Conservation (phyloP, 2,329 filamentous ascomycete genomes). For the Macrophomina pseudophaseolina region DNA sequence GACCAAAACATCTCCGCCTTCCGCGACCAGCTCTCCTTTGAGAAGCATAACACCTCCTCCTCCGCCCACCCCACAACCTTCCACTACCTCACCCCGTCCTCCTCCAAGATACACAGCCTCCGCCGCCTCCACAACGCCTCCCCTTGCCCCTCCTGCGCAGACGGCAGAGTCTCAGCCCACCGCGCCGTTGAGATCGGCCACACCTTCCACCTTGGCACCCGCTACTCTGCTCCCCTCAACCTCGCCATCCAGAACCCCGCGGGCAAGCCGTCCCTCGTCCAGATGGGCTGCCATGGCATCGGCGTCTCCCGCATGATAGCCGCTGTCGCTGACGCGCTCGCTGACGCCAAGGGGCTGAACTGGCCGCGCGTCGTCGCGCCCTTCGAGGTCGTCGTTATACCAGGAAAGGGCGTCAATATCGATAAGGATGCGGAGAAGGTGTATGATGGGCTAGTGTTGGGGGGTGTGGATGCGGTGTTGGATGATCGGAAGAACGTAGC, state of each 20-base stretch:
- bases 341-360: constrained; percentile 72
- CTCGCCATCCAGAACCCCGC: constrained; percentile 47
- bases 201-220: constrained; percentile 90
- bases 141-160: constrained; percentile 6
- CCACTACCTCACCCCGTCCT: constrained; percentile 27
- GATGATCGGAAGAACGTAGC: constrained; percentile 56
- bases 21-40: constrained; percentile 32
- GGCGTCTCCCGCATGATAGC: constrained; percentile 90
- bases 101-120: not conserved
- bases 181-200: constrained; percentile 89
- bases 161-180: constrained; percentile 40
- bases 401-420: constrained; percentile 48
- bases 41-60: constrained; percentile 28
- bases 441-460: constrained; percentile 63
- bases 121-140: not conserved
- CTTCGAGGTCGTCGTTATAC: constrained; percentile 74
- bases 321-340: constrained; percentile 77
- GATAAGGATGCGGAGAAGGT: constrained; percentile 60
- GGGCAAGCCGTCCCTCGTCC: constrained; percentile 60
- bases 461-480: constrained; percentile 37
- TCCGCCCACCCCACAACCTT: constrained; percentile 31
- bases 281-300: constrained; percentile 98
- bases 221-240: constrained; percentile 78
- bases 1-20: constrained; percentile 15
- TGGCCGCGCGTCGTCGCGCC: constrained; percentile 90